Base-by-base conservation (phyloP, 129 eudicot species). In the Pittosporum tobira region DNA sequence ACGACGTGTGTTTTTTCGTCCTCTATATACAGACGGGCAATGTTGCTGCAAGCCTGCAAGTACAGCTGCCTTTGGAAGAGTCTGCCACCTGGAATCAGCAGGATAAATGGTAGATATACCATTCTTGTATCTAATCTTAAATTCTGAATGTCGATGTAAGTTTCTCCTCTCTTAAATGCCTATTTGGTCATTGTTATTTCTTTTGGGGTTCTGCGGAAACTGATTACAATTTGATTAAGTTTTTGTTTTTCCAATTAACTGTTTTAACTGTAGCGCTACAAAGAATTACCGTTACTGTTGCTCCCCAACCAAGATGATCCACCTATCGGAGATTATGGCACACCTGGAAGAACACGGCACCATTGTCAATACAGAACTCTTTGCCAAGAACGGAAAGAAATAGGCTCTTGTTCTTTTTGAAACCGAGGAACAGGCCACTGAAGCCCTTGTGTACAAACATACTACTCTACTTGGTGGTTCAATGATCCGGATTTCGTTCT, bases 261-360 rank as follows among this genome's bases (percentile, higher is more conserved):
- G 96, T 3, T 93, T 93, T 57, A 93, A 93, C 70, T 79, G 99
- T 11, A 93, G 87, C 47, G 94, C 99, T 29, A 88, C 94, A 12
- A 93, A 93, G 50, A 87, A 93, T 31, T 87, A 93, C 77, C 85
- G 99, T 18, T 93, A 87, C 73, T 93, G 96, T 62, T 93, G 99
- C 71, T 87, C 96, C 30, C 96, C 99, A 7, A 93, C 99, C 48
- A 93, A 87, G 69, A 87, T 87, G 90, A 93, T 93, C 71, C 99
- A 93, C 76, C 42, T 93, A 43, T 93, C 99, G 51, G 96, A 87
- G 48, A 87, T 93, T 18, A 54, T 81, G 34, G 19, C 74, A 22
- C 94, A 81, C 73, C 68, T 93, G 55, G 96, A 93, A 63, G 96
- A 83, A 75, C 96, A 93, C 29, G 96, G 99, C 34, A 63, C 63